Evolutionary conservation across 208 protist species (phyloP).

Genomic region (Leishmania guyanensis): DNA sequence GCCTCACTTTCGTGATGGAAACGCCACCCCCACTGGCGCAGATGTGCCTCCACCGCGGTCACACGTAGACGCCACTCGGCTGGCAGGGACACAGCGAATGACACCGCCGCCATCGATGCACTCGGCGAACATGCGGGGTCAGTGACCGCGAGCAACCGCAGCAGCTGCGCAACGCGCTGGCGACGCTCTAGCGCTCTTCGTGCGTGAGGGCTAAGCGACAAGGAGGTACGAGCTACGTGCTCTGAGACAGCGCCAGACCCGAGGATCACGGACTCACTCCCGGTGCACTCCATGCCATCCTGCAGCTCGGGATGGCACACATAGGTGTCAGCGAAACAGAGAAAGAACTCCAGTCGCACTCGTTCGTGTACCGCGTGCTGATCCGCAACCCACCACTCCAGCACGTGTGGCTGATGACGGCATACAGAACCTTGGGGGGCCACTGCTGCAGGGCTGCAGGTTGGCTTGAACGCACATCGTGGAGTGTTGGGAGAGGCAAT

Average conservation of each 20-base stretch:
- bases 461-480: neutral
- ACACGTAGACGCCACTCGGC: constrained; percentile 43
- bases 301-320: constrained; percentile 40
- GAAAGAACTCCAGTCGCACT: constrained; percentile 72
- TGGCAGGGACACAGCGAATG: constrained; percentile 39
- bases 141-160: neutral
- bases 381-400: constrained; percentile 52
- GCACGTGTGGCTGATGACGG: constrained; percentile 8
- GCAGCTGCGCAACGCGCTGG: constrained; percentile 2
- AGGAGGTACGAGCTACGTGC: neutral
- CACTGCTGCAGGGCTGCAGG: neutral
- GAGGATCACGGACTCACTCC: neutral
- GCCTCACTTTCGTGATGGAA: constrained; percentile 31
- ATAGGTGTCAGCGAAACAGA: constrained; percentile 71
- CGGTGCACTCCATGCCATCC: neutral
- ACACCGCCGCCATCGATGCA: neutral
- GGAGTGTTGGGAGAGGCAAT: constrained; percentile 4
- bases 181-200: constrained; percentile 13
- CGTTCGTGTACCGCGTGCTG: constrained; percentile 86
- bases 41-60: constrained; percentile 30
- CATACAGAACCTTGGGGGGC: neutral
- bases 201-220: constrained; percentile 13
- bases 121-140: neutral
- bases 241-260: neutral
- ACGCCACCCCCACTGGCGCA: constrained; percentile 74